A percentile compares a stretch with the other conserved stretches of the same genome.
Evolutionary conservation across 1,284 basidiomycete genomes (phyloP).

Genomic region (Pseudozyma hubeiensis): DNA sequence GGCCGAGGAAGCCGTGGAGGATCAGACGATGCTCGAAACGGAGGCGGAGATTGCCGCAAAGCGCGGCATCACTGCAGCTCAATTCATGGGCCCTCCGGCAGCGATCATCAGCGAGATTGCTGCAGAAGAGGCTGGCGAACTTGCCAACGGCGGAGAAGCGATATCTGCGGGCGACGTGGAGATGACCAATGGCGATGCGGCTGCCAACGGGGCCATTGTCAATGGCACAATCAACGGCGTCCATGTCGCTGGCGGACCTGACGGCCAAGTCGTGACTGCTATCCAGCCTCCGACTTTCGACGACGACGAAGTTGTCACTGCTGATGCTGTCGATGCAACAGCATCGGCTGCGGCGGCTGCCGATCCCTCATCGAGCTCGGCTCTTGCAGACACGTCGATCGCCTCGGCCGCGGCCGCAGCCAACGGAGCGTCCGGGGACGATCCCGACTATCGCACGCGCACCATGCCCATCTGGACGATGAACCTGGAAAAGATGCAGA

Average conservation of each 20-base stretch:
- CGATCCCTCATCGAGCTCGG: neutral
- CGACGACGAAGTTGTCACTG: slow-evolving; percentile 10
- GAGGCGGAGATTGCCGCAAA: slow-evolving; percentile 33
- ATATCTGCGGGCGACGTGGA: slow-evolving; percentile 15
- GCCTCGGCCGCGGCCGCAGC: slow-evolving; percentile 9
- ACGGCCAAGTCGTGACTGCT: neutral
- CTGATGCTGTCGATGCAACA: slow-evolving; percentile 1
- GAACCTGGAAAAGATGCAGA: slow-evolving; percentile 85
- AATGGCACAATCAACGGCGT: slow-evolving; percentile 5
- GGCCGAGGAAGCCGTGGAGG: slow-evolving; percentile 15
- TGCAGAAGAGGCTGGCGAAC: slow-evolving; percentile 7
- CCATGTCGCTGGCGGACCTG: neutral
- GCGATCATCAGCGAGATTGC: slow-evolving; percentile 10
- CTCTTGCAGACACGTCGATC: slow-evolving; percentile 13
- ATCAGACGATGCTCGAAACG: slow-evolving; percentile 43
- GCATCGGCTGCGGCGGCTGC: neutral
- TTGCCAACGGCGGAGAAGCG: slow-evolving; percentile 3
- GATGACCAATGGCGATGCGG: slow-evolving; percentile 26
- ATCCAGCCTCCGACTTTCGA: slow-evolving; percentile 27
- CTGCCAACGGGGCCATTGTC: slow-evolving; percentile 5
- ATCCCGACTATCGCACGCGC: slow-evolving; percentile 43
- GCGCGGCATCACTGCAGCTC: slow-evolving; percentile 43
- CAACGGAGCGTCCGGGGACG: slow-evolving; percentile 10
- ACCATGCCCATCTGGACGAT: slow-evolving; percentile 65
- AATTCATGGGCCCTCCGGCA: slow-evolving; percentile 34